Percentiles rank a stretch among this genome's conserved stretches.
phyloP scores from a whole-genome alignment of 805 yeast genomes.

The Candida caryicola region DNA sequence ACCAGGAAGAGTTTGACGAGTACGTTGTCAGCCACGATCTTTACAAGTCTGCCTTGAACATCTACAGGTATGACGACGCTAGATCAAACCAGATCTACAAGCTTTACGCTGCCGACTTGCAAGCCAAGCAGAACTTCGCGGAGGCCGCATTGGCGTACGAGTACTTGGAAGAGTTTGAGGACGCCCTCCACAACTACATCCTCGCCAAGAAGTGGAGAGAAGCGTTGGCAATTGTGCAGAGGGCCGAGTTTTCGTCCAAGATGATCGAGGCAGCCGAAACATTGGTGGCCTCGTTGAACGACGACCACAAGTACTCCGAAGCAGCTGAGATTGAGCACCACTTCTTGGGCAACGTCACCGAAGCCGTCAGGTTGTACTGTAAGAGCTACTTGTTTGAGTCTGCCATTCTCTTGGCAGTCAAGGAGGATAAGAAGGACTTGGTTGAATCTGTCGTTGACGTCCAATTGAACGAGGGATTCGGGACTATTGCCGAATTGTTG shows the following conservation, averaged over 20 bases:
- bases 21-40: conserved; percentile 70
- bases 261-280: conserved; percentile 51
- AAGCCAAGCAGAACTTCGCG: conserved; percentile 52
- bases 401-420: conserved; percentile 65
- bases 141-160: conserved; percentile 84
- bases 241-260: conserved; percentile 36
- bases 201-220: conserved; percentile 80
- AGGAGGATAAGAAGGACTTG: conserved; percentile 42
- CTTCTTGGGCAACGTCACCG: conserved; percentile 58
- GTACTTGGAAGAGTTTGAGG: conserved; percentile 49
- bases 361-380: conserved; percentile 67
- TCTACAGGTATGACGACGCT: conserved; percentile 53
- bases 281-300: conserved; percentile 58
- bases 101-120: conserved; percentile 61
- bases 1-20: conserved; percentile 54
- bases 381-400: conserved; percentile 71
- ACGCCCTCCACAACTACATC: conserved; percentile 70
- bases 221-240: conserved; percentile 62
- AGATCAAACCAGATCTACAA: conserved; percentile 55
- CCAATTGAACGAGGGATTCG: conserved; percentile 83
- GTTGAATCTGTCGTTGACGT: conserved; percentile 64
- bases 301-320: conserved; percentile 69
- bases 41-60: conserved; percentile 63
- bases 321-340: conserved; percentile 75
- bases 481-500: conserved; percentile 76